These are phyloP conservation scores for Podospora comata DNA, from an alignment of 495 filamentous ascomycete genomes.

Conservation along the genomic window DNA sequence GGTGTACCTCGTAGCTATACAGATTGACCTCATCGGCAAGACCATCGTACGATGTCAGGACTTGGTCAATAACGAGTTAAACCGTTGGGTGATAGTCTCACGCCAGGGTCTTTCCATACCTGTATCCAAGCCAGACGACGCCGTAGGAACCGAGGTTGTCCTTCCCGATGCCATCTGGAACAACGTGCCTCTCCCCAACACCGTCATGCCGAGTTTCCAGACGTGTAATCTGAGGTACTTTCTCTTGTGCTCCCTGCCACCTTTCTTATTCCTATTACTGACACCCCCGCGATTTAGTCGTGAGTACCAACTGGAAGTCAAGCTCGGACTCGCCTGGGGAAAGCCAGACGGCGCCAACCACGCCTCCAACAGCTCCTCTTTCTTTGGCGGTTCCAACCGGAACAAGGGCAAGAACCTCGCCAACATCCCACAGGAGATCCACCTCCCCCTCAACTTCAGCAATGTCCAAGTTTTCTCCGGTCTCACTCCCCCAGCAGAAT, in stretches of 20 bases:
- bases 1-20: conserved; percentile 71
- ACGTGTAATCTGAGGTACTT: conserved; percentile 75
- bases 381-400: conserved; percentile 14
- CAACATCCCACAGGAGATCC: conserved; percentile 60
- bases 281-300: conserved; percentile 38
- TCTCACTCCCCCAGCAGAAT: conserved; percentile 72
- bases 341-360: conserved; percentile 20
- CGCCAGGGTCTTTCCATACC: conserved; percentile 62
- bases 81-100: conserved; percentile 66
- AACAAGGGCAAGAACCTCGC: conserved; percentile 26
- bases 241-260: neutral
- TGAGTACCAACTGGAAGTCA: conserved; percentile 77
- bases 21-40: conserved; percentile 74
- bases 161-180: conserved; percentile 70
- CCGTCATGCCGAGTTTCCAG: conserved; percentile 76
- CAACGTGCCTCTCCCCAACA: conserved; percentile 67
- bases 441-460: conserved; percentile 73
- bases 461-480: conserved; percentile 80
- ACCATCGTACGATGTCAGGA: conserved; percentile 76
- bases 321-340: conserved; percentile 65
- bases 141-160: conserved; percentile 60
- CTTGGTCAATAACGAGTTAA: conserved; percentile 59
- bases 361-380: conserved; percentile 3
- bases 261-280: neutral
- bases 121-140: conserved; percentile 56